A percentile compares a stretch with the other conserved stretches of the same genome.
phyloP scores from a whole-genome alignment of 208 protist genomes.

The Tritrichomonas musculus region DNA sequence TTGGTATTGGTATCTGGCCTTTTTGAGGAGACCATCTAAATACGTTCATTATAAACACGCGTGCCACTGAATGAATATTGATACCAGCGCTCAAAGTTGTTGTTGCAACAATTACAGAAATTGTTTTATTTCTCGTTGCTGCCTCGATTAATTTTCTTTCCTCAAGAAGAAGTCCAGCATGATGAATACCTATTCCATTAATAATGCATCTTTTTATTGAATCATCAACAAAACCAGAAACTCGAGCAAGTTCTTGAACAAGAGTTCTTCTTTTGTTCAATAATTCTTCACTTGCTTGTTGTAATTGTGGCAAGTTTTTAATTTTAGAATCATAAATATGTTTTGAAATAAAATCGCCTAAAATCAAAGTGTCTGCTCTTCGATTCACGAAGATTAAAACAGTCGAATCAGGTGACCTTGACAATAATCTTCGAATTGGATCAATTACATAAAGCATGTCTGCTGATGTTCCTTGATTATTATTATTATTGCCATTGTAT shows the following conservation, averaged over 20 bases:
- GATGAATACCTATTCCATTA: neutral
- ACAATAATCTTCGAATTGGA: neutral
- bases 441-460: neutral
- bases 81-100: neutral
- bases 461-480: too few relatives aligned
- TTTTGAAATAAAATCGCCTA: neutral
- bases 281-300: neutral
- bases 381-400: neutral
- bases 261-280: neutral
- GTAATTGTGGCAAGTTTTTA: neutral
- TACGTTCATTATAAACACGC: neutral
- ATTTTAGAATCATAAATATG: neutral
- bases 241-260: neutral
- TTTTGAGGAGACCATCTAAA: neutral
- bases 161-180: neutral
- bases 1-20: neutral
- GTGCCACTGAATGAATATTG: conserved; percentile 17
- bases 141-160: neutral
- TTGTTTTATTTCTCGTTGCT: neutral
- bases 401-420: neutral
- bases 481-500: too few relatives aligned
- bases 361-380: neutral
- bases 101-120: conserved; percentile 12
- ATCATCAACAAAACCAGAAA: neutral
- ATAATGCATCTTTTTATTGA: neutral